Percentiles rank a stretch among this genome's conserved stretches.
Evolutionary conservation across 371 early-diverging fungal genomes (phyloP).

Genomic region (Dinochytrium kinnereticum): DNA sequence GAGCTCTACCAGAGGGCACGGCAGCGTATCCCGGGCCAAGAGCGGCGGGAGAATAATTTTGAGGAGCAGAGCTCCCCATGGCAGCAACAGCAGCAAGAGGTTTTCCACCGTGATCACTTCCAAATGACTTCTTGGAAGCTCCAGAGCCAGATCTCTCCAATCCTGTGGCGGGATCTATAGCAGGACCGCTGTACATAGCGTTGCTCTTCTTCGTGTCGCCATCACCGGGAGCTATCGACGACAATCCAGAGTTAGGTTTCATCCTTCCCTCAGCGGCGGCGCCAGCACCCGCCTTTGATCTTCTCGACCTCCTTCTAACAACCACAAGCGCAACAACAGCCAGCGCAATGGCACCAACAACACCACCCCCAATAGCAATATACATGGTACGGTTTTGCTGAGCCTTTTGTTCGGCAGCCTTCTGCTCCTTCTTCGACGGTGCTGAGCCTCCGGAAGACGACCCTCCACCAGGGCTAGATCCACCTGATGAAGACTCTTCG

Average conservation of each 20-base stretch:
- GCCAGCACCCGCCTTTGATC: background rate
- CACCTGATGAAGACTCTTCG: background rate
- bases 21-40: background rate
- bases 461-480: background rate
- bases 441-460: background rate
- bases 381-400: too few relatives aligned
- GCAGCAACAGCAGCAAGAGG: background rate
- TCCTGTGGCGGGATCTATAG: too few relatives aligned
- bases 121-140: background rate
- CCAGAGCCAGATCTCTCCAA: background rate
- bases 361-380: constrained; percentile 5
- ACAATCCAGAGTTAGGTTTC: too few relatives aligned
- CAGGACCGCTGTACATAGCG: too few relatives aligned
- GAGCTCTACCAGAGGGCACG: background rate
- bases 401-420: too few relatives aligned
- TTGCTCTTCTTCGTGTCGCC: background rate
- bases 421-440: too few relatives aligned
- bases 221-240: background rate
- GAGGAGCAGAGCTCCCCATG: too few relatives aligned
- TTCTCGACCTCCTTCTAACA: background rate
- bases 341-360: background rate
- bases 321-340: background rate
- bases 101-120: background rate
- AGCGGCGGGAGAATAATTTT: background rate
- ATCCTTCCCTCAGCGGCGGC: background rate